Conservation (phyloP, 140 eudicot genomes). For the Senecio squalidus region DNA sequence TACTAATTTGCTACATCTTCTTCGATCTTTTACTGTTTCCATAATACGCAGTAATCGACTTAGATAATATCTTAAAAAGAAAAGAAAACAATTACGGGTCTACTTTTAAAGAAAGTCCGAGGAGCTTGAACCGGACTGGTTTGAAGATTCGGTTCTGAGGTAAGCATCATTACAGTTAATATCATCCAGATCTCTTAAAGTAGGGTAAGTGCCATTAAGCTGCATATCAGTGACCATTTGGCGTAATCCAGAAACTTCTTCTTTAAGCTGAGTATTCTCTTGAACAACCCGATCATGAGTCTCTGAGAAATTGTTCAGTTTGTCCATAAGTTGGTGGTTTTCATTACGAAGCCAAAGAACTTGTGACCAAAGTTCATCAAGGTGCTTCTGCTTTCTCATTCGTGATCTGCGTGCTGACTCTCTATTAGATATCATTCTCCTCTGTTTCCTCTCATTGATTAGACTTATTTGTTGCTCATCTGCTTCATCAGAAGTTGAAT, state of each 20-base stretch:
- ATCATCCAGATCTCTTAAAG: constrained; percentile 55
- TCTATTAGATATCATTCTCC: constrained; percentile 95
- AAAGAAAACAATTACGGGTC: constrained; percentile 7
- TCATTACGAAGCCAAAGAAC: constrained; percentile 86
- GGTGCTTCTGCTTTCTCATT: constrained; percentile 93
- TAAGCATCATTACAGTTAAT: constrained; percentile 29
- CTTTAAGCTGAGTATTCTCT: constrained; percentile 79
- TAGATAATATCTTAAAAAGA: constrained; percentile 4
- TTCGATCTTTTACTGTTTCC: constrained; percentile 30
- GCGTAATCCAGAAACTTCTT: constrained; percentile 69
- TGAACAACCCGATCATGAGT: constrained; percentile 61
- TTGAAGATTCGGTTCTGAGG: constrained; percentile 39
- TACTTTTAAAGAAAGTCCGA: constrained; percentile 12
- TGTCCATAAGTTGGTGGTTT: constrained; percentile 78
- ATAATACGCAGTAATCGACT: constrained; percentile 25
- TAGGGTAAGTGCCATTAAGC: constrained; percentile 55
- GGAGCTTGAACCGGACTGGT: constrained; percentile 40
- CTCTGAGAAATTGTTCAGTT: constrained; percentile 63
- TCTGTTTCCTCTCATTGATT: constrained; percentile 83
- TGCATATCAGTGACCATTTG: constrained; percentile 72
- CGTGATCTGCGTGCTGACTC: constrained; percentile 97
- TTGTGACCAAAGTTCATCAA: constrained; percentile 96
- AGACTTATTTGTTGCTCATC: constrained; percentile 82
- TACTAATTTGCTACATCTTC: constrained; percentile 23
- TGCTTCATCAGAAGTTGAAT: constrained; percentile 95